Conservation (phyloP, 768 basidiomycete species). For the Xanthoconium stramineum region DNA sequence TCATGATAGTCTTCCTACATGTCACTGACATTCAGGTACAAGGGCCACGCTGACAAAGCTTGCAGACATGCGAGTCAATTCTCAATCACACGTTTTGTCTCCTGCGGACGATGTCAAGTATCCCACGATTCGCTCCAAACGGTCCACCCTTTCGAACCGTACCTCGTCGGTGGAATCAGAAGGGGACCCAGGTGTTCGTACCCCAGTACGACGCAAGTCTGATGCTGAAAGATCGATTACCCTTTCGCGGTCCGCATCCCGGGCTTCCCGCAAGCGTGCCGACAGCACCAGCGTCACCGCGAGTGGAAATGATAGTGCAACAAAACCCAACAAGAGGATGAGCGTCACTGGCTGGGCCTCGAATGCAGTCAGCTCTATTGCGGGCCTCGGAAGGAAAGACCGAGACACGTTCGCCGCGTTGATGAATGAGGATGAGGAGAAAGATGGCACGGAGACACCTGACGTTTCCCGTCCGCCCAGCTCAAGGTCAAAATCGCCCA, state of each 20-base stretch:
- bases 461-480: conserved; percentile 34
- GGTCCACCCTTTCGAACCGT: conserved; percentile 25
- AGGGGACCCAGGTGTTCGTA: conserved; percentile 26
- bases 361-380: conserved; percentile 59
- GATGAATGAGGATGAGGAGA: conserved; percentile 42
- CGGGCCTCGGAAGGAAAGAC: conserved; percentile 54
- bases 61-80: conserved; percentile 18
- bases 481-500: conserved; percentile 35
- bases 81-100: conserved; percentile 17
- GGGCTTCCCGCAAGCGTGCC: conserved; percentile 62
- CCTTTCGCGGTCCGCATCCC: conserved; percentile 54
- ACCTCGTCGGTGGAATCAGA: conserved; percentile 35
- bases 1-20: neutral
- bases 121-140: conserved; percentile 33
- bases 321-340: conserved; percentile 38
- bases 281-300: conserved; percentile 48
- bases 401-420: conserved; percentile 61
- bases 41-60: conserved; percentile 32
- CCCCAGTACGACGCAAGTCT: conserved; percentile 38
- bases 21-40: conserved; percentile 7
- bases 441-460: conserved; percentile 19
- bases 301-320: conserved; percentile 33
- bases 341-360: conserved; percentile 55
- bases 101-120: conserved; percentile 27
- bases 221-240: conserved; percentile 41